Conservation (phyloP, 805 yeast species). For the Wickerhamiella nectarea region DNA sequence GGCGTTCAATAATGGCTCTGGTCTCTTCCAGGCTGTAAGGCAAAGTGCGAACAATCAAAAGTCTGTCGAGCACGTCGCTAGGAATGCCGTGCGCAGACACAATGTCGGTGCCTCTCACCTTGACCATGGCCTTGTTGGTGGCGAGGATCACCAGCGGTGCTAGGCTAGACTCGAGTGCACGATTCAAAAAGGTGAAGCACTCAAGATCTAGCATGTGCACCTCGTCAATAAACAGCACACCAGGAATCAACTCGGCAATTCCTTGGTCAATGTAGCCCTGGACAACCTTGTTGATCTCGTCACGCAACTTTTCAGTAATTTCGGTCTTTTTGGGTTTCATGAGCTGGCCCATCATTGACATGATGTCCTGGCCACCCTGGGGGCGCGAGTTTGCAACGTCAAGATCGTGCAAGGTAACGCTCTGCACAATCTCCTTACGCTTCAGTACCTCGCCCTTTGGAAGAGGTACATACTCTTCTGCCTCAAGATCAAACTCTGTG, state of each 20-base stretch:
- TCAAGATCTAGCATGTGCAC: constrained; percentile 97
- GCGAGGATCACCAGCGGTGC: constrained; percentile 95
- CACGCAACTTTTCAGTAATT: constrained; percentile 86
- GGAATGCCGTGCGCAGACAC: constrained; percentile 95
- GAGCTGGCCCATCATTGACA: constrained; percentile 93
- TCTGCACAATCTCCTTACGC: constrained; percentile 95
- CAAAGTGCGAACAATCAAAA: constrained; percentile 80
- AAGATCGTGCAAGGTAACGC: constrained; percentile 88
- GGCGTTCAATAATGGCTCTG: constrained; percentile 62
- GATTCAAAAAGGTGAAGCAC: constrained; percentile 86
- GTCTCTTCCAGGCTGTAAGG: constrained; percentile 82
- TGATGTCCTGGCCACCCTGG: constrained; percentile 90
- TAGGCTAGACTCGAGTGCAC: constrained; percentile 81
- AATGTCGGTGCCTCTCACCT: constrained; percentile 79
- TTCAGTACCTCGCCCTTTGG: constrained; percentile 99
- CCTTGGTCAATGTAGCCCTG: constrained; percentile 96
- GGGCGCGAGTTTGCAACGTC: constrained; percentile 96
- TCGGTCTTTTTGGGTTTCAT: constrained; percentile 93
- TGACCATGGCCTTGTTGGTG: constrained; percentile 86
- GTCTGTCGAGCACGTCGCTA: constrained; percentile 81
- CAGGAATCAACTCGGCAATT: constrained; percentile 93
- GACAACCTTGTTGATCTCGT: constrained; percentile 90
- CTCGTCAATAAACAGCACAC: constrained; percentile 94
- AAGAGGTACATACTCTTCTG: constrained; percentile 95
- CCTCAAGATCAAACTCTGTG: constrained; percentile 94